phyloP scores from a whole-genome alignment of 495 filamentous ascomycete genomes.

The Neurospora discreta region DNA sequence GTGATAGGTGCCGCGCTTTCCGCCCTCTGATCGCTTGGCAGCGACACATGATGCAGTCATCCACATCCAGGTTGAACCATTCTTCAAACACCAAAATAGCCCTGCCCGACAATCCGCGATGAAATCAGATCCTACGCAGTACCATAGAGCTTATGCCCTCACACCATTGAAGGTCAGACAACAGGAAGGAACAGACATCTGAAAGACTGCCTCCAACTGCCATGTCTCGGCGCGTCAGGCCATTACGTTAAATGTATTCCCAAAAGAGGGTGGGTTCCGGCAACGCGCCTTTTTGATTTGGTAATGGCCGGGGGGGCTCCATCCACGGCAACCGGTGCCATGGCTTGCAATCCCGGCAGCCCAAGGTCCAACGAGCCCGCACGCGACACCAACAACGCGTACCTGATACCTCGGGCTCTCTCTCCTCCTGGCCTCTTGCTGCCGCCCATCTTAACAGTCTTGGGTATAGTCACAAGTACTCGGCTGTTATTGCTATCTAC shows the following conservation, averaged over 20 bases:
- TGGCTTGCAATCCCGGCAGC: constrained; percentile 6
- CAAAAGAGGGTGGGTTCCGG: constrained; percentile 22
- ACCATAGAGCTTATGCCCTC: not conserved
- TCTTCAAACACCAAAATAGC: not conserved
- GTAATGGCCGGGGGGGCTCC: constrained; percentile 25
- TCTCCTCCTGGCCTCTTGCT: not conserved
- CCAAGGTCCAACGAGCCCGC: not conserved
- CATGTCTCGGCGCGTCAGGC: constrained; percentile 28
- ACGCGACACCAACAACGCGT: not conserved
- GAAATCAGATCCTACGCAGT: not conserved
- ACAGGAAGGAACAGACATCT: not conserved
- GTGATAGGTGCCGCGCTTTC: not conserved
- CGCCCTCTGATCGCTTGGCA: not conserved
- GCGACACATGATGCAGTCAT: not conserved
- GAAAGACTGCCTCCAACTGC: not conserved
- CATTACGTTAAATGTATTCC: constrained; percentile 44
- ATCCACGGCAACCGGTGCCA: constrained; percentile 7
- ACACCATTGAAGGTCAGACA: not conserved
- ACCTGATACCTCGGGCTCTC: not conserved
- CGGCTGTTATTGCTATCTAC: constrained; percentile 5
- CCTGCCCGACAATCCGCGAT: not conserved
- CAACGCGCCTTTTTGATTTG: constrained; percentile 34
- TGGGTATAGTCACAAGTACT: not conserved
- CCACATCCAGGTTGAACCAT: not conserved
- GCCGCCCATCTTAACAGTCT: not conserved